Evolutionary conservation across 116 monocot genomes (phyloP), one percentile per base, ranked within the genome.

Genomic region (Cymodocea nodosa): DNA sequence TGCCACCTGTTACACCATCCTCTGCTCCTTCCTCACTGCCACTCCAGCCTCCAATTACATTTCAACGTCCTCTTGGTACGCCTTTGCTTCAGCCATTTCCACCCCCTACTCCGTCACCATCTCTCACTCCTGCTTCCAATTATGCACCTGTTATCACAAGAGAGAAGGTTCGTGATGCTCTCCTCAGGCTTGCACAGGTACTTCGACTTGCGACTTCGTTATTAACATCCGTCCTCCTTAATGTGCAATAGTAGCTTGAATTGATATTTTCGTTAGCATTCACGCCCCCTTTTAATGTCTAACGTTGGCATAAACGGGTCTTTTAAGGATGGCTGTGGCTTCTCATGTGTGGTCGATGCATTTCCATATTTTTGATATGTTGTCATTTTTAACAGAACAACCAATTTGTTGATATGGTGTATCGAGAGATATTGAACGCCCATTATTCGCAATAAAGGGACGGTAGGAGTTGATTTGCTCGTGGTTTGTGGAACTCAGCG

Each of bases 11-110:
- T 60, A 63, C 71, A 0, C 51, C 85, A 56, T 76, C 90, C 65
- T 69, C 81, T 35, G 36, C 72, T 62, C 78, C 83, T 15, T 71
- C 79, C 35, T 81, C 85, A 54, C 83, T 83, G 8, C 85, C 91
- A 20, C 72, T 83, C 40, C 83, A 83, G 72, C 79, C 82, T 77
- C 72, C 82, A 4, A 69, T 81, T 35, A 83, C 79, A 25, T 67
- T 83, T 63, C 86, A 93, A 55, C 79, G 78, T 50, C 85, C 81
- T 24, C 81, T 87, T 74, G 97, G 88, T 4, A 76, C 89, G 59
- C 88, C 88, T 57, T 69, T 98, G 48, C 82, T 98, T 23, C 97
- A 98, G 62, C 88, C 97, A 23, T 92, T 84, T 68, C 92, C 97
- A 13, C 97, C 91, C 35, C 97, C 97, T 5, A 77, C 68, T 60